Conservation (phyloP, 495 filamentous ascomycete species). For the Penicillium diatomitis region DNA sequence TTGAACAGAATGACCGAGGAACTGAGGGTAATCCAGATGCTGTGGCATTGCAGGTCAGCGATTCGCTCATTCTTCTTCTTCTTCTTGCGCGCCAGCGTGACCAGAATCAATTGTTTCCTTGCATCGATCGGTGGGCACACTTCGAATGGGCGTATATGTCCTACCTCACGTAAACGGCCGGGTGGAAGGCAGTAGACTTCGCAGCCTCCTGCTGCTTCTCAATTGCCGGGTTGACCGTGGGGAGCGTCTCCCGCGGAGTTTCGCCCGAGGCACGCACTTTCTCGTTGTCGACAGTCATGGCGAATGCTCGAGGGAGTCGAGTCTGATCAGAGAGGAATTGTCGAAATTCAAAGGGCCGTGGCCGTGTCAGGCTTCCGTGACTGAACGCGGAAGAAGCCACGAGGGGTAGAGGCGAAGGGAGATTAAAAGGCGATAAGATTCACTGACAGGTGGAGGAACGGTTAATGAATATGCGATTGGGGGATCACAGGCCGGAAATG, state of each 20-base stretch:
- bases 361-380: conserved; percentile 39
- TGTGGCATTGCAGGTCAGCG: conserved; percentile 30
- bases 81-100: too few species aligned
- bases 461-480: conserved; percentile 15
- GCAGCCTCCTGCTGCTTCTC: conserved; percentile 61
- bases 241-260: conserved; percentile 55
- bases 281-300: conserved; percentile 61
- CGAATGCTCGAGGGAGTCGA: conserved; percentile 18
- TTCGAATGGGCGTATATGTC: conserved; percentile 22
- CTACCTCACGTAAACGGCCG: conserved; percentile 82
- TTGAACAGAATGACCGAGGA: conserved; percentile 96
- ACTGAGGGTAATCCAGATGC: conserved; percentile 83
- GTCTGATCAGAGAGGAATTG: conserved; percentile 41
- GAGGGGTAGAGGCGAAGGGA: conserved; percentile 17
- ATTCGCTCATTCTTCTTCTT: too few species aligned
- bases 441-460: conserved; percentile 9
- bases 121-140: too few species aligned
- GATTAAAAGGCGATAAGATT: conserved; percentile 12
- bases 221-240: conserved; percentile 63
- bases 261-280: conserved; percentile 76
- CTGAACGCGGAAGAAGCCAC: conserved; percentile 40
- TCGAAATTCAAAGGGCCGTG: conserved; percentile 43
- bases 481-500: background rate
- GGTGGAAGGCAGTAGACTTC: conserved; percentile 56
- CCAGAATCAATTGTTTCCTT: too few species aligned